Conservation (phyloP, 768 basidiomycete species). For the Lyophyllum shimeji region DNA sequence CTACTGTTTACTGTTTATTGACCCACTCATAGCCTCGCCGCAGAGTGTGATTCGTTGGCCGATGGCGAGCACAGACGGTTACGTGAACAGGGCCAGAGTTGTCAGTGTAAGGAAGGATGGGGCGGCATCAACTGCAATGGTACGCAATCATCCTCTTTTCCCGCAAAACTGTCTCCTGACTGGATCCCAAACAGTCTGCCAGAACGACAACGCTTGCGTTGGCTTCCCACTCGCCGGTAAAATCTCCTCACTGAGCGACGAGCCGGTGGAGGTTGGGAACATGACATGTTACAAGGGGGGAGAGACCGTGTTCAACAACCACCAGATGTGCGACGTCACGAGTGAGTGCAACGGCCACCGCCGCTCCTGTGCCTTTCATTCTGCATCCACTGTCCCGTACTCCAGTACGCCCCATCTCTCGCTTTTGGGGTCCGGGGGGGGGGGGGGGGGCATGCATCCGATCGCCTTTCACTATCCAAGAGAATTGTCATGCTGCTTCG, state of each 20-base stretch:
- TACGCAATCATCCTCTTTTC: slow-evolving; percentile 30
- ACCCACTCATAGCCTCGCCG: slow-evolving; percentile 7
- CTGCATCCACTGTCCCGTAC: no score
- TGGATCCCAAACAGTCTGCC: slow-evolving; percentile 64
- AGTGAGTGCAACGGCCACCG: slow-evolving; percentile 55
- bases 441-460: no score
- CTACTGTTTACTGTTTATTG: not conserved
- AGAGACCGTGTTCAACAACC: slow-evolving; percentile 90
- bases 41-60: slow-evolving; percentile 93
- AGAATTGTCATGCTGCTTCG: no score
- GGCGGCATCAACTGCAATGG: slow-evolving; percentile 97
- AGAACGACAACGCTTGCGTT: slow-evolving; percentile 75
- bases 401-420: no score
- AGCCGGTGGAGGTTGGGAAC: slow-evolving; percentile 42
- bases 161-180: not conserved
- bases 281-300: slow-evolving; percentile 97
- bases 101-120: slow-evolving; percentile 95
- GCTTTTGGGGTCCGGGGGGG: no score
- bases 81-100: slow-evolving; percentile 70
- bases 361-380: no score
- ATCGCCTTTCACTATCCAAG: no score
- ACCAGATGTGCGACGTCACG: slow-evolving; percentile 98
- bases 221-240: slow-evolving; percentile 68
- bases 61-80: slow-evolving; percentile 86
- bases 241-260: slow-evolving; percentile 35